Conservation (phyloP, 1,284 basidiomycete species). For the Grifola frondosa region DNA sequence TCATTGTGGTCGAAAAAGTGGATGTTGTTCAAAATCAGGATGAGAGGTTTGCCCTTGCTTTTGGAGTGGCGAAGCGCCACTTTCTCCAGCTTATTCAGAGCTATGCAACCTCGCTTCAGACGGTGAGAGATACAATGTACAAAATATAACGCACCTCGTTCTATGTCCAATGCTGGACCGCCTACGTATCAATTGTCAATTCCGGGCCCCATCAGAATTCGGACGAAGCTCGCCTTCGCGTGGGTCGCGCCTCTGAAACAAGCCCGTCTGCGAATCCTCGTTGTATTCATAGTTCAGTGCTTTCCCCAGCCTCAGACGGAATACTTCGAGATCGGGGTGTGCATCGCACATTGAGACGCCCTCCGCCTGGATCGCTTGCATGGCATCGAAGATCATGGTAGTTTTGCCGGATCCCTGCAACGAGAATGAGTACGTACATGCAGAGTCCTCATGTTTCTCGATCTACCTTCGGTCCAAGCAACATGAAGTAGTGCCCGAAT, state of each 20-base stretch:
- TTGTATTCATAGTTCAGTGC: slow-evolving; percentile 77
- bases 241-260: slow-evolving; percentile 83
- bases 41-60: slow-evolving; percentile 63
- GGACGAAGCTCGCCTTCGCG: slow-evolving; percentile 56
- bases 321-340: slow-evolving; percentile 71
- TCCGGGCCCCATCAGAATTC: neutral
- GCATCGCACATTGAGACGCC: slow-evolving; percentile 56
- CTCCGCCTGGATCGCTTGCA: slow-evolving; percentile 73
- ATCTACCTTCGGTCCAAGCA: slow-evolving; percentile 76
- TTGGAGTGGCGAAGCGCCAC: slow-evolving; percentile 69
- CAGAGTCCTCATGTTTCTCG: slow-evolving; percentile 4
- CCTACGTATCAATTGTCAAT: slow-evolving; percentile 35
- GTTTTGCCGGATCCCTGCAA: slow-evolving; percentile 64
- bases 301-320: slow-evolving; percentile 80
- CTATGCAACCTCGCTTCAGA: slow-evolving; percentile 31
- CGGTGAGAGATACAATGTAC: no score
- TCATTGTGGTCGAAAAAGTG: slow-evolving; percentile 81
- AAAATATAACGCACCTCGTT: slow-evolving; percentile 53
- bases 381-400: slow-evolving; percentile 80
- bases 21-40: slow-evolving; percentile 77
- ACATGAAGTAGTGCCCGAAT: slow-evolving; percentile 71
- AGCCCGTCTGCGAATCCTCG: slow-evolving; percentile 75
- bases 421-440: no score
- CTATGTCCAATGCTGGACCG: slow-evolving; percentile 80
- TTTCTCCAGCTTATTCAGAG: slow-evolving; percentile 84